Evolutionary conservation across 129 eudicot genomes (phyloP).

Genomic region (sunflower (Helianthus annuus)): DNA sequence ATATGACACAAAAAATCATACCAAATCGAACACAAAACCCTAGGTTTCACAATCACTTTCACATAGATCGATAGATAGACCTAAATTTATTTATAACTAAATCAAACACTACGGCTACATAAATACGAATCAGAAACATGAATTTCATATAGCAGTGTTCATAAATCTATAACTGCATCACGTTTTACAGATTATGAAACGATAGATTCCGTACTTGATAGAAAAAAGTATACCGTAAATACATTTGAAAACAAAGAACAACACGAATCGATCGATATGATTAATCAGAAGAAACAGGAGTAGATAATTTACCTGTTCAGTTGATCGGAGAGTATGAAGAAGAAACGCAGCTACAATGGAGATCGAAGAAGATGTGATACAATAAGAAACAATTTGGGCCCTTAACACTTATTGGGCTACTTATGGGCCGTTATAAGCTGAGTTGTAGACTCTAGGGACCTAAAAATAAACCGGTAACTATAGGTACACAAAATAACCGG

Average conservation of each 20-base stretch:
- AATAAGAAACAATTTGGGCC: neutral
- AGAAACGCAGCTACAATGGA: slow-evolving; percentile 18
- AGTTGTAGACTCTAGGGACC: no score
- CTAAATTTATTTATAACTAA: neutral
- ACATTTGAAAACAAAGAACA: neutral
- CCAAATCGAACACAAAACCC: slow-evolving; percentile 20
- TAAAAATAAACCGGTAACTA: no score
- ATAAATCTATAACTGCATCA: slow-evolving; percentile 1
- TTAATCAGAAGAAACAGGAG: neutral
- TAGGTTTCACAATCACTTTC: slow-evolving; percentile 15
- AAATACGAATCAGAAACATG: neutral
- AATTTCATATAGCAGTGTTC: neutral
- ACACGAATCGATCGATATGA: neutral
- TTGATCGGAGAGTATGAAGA: slow-evolving; percentile 9
- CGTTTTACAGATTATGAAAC: slow-evolving; percentile 19
- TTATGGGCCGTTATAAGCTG: neutral
- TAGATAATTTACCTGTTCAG: slow-evolving; percentile 21
- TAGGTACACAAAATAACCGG: no score
- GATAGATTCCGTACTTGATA: neutral
- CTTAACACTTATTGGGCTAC: neutral
- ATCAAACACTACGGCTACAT: slow-evolving; percentile 14
- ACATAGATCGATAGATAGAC: neutral
- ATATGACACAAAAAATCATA: neutral
- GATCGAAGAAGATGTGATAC: slow-evolving; percentile 8
- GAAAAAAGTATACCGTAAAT: neutral